Evolutionary conservation across 73 alveolate species (phyloP), one percentile per base, ranked within the genome.

Genomic region (Tetrahymena malaccensis): DNA sequence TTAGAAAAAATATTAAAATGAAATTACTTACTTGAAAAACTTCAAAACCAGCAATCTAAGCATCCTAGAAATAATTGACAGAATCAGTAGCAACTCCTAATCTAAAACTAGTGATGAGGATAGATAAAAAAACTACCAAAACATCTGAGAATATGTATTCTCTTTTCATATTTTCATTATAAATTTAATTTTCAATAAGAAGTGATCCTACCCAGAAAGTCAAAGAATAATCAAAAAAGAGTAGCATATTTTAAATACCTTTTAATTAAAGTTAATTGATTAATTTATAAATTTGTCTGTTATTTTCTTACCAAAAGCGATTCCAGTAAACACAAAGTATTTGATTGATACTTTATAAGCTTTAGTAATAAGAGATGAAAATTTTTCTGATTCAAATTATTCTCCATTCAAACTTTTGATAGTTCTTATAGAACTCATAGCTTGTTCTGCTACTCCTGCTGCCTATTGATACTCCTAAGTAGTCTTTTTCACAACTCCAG

Each of bases 391-490:
- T 57, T 96, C 96, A 43, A 21, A 70, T 17, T 96, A 96, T 85
- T 96, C 95, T 4, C 98, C 98, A 94, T 94, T 94, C 19, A 96
- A 83, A 70, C 98, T 97, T 25, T 94, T 96, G n/a, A 98, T 99
- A 13, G 99, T 97, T 94, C 96, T 97, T 34, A 98, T 97, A 12
- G 98, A 98, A 94, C 94, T 93, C 44, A 98, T 94, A 22, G 98
- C 98, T 96, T 98, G 96, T 94, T 98, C 99, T 25, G 99, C 99
- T 12, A 85, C 93, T 56, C 93, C 98, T 94, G 38, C 98, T 96
- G 95, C 99, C 43, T 94, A 94, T 31, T 94, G 85, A 95, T 95
- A 96, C 93, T 43, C 97, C 97, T 83, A 70, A 96, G 97, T 89
- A 43, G 85, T 96, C 70, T 44, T 44, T 44, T 17, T 44, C 10